These are phyloP conservation scores for Yarrowia yakushimensis DNA, from an alignment of 805 yeast genomes.

Conservation along the genomic window DNA sequence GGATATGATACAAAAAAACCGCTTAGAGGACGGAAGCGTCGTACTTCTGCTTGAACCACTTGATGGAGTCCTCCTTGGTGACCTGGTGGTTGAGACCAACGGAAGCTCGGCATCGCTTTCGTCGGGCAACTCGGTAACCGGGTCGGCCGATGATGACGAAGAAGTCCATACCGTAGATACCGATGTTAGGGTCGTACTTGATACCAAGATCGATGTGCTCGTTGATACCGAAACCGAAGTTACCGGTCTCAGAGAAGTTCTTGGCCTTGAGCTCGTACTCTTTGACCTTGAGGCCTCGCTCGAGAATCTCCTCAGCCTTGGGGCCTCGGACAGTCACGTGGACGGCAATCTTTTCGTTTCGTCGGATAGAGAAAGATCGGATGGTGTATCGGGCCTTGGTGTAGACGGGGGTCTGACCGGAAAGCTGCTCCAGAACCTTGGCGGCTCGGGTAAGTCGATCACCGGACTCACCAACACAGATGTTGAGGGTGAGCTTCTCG, in stretches of 20 bases:
- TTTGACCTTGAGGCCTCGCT: slow-evolving; percentile 99
- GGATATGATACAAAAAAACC: slow-evolving; percentile 6
- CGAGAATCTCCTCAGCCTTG: slow-evolving; percentile 98
- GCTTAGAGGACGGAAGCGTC: slow-evolving; percentile 80
- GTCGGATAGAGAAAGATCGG: slow-evolving; percentile 99
- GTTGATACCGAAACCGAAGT: slow-evolving; percentile 99
- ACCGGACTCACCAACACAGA: slow-evolving; percentile 99
- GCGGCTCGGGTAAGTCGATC: slow-evolving; percentile 99
- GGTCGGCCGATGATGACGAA: slow-evolving; percentile 99
- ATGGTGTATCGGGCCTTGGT: slow-evolving; percentile 99
- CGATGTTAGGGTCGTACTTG: slow-evolving; percentile 99
- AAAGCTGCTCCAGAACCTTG: slow-evolving; percentile 98
- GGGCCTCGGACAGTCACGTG: slow-evolving; percentile 99
- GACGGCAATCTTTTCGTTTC: slow-evolving; percentile 99
- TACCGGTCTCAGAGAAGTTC: slow-evolving; percentile 98
- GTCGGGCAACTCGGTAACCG: slow-evolving; percentile 95
- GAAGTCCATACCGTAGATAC: slow-evolving; percentile 99
- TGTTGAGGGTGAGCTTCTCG: slow-evolving; percentile 99
- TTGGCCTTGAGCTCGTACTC: slow-evolving; percentile 93
- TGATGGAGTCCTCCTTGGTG: slow-evolving; percentile 87
- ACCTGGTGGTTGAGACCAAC: slow-evolving; percentile 93
- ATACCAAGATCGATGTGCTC: slow-evolving; percentile 99
- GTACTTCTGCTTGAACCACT: slow-evolving; percentile 99
- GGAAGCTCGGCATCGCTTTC: slow-evolving; percentile 82
- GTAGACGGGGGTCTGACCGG: slow-evolving; percentile 99